These are phyloP conservation scores for Nemania sp. DNA, from an alignment of 2,329 filamentous ascomycete genomes.

Conservation along the genomic window DNA sequence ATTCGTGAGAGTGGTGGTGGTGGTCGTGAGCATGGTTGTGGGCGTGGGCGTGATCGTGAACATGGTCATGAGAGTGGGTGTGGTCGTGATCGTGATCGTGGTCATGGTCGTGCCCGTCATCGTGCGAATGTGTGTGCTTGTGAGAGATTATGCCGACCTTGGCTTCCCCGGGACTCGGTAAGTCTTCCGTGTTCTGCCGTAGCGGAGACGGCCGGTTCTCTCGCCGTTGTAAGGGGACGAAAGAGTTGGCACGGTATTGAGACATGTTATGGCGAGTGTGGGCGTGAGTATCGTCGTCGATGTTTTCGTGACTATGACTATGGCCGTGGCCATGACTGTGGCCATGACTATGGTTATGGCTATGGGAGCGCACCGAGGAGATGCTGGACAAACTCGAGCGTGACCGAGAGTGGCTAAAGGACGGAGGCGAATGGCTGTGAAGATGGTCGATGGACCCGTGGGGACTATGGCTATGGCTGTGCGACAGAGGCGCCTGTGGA, in stretches of 20 bases:
- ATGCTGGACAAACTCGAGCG: constrained; percentile 49
- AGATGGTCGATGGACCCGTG: constrained; percentile 52
- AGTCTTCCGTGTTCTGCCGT: constrained; percentile 46
- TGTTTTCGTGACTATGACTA: constrained; percentile 20
- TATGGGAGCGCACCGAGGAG: constrained; percentile 46
- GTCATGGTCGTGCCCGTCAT: constrained; percentile 46
- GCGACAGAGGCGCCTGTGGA: constrained; percentile 63
- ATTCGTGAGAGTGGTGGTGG: constrained; percentile 46
- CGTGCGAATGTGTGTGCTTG: constrained; percentile 44
- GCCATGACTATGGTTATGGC: constrained; percentile 48
- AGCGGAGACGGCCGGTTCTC: constrained; percentile 53
- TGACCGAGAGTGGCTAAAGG: constrained; percentile 56
- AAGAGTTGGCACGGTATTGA: constrained; percentile 53
- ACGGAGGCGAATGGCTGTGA: constrained; percentile 55
- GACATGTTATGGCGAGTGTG: constrained; percentile 47
- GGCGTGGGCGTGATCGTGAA: constrained; percentile 52
- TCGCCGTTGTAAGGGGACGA: constrained; percentile 50
- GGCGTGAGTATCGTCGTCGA: constrained; percentile 45
- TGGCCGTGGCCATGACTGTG: constrained; percentile 47
- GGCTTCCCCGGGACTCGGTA: constrained; percentile 40
- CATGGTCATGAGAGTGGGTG: constrained; percentile 48
- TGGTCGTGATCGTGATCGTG: constrained; percentile 43
- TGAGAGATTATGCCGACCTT: constrained; percentile 35
- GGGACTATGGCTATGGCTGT: constrained; percentile 44
- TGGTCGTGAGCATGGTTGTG: constrained; percentile 51